Conservation (phyloP, 2,329 filamentous ascomycete genomes). For the Epichloe bromicola region DNA sequence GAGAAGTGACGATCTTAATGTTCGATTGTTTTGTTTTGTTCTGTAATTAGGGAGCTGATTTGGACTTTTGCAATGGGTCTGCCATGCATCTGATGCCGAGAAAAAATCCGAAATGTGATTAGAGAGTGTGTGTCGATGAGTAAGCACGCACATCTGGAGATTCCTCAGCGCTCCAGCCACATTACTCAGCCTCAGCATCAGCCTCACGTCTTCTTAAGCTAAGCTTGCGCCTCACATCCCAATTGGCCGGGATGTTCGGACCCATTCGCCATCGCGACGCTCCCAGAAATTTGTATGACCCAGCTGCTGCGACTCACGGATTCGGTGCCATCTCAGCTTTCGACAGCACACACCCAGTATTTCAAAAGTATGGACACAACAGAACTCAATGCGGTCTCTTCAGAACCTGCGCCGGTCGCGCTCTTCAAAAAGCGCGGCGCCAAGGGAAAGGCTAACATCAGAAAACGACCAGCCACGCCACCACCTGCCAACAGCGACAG, state of each 20-base stretch:
- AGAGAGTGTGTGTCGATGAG: background rate
- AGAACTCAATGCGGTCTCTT: background rate
- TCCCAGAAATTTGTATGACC: background rate
- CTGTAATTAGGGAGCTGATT: too few relatives aligned
- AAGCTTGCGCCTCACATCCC: background rate
- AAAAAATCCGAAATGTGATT: too few relatives aligned
- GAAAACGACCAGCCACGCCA: conserved; percentile 71
- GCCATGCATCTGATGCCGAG: too few relatives aligned
- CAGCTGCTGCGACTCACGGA: background rate
- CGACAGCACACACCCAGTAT: background rate
- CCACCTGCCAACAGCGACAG: conserved; percentile 51
- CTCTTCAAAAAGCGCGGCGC: conserved; percentile 77
- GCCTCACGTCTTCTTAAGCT: too few relatives aligned
- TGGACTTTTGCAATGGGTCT: too few relatives aligned
- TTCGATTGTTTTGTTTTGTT: too few relatives aligned
- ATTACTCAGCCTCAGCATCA: background rate
- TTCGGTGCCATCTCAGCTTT: background rate
- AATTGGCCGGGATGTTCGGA: background rate
- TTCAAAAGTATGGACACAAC: conserved; percentile 3
- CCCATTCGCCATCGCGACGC: background rate
- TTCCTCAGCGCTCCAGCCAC: background rate
- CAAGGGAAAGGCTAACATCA: conserved; percentile 63
- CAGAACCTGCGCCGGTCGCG: conserved; percentile 34
- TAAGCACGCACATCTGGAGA: background rate
- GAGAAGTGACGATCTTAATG: too few relatives aligned